Percentiles rank a stretch among this genome's conserved stretches.
These are phyloP conservation scores for Boletus pseudopeckii DNA, from an alignment of 768 basidiomycete species.

Conservation along the genomic window DNA sequence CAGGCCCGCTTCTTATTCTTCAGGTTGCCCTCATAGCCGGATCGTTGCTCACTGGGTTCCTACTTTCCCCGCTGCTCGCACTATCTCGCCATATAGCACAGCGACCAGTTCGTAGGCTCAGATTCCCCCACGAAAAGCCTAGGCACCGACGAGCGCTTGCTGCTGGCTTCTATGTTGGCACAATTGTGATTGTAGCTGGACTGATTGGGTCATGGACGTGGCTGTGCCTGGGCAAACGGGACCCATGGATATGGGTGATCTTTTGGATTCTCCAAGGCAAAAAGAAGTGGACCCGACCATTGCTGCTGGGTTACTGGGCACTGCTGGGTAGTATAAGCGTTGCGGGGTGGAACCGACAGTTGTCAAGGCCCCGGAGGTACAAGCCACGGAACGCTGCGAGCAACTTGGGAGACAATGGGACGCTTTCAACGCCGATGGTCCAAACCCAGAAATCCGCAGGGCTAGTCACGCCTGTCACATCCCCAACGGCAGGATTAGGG, in stretches of 20 bases:
- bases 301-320: slow-evolving; percentile 83
- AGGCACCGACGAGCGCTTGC: slow-evolving; percentile 82
- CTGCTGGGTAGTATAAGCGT: slow-evolving; percentile 77
- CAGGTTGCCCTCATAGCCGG: slow-evolving; percentile 93
- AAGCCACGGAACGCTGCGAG: slow-evolving; percentile 42
- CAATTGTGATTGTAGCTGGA: slow-evolving; percentile 72
- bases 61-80: slow-evolving; percentile 90
- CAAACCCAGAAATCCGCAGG: slow-evolving; percentile 22
- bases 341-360: slow-evolving; percentile 91
- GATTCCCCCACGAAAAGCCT: slow-evolving; percentile 77
- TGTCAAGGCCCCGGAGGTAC: slow-evolving; percentile 72
- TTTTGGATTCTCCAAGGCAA: slow-evolving; percentile 75
- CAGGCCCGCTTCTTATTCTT: slow-evolving; percentile 87
- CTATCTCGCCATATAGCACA: slow-evolving; percentile 91
- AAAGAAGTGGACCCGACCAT: slow-evolving; percentile 74
- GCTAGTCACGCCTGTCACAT: slow-evolving; percentile 1
- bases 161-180: slow-evolving; percentile 75
- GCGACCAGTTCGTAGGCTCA: slow-evolving; percentile 76
- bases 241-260: slow-evolving; percentile 86
- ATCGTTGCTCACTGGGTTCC: slow-evolving; percentile 86
- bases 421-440: slow-evolving; percentile 27
- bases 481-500: slow-evolving; percentile 30
- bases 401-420: slow-evolving; percentile 35
- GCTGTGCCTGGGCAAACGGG: slow-evolving; percentile 74
- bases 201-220: slow-evolving; percentile 91